Conservation (phyloP, 495 filamentous ascomycete species). For the Echria macrotheca region DNA sequence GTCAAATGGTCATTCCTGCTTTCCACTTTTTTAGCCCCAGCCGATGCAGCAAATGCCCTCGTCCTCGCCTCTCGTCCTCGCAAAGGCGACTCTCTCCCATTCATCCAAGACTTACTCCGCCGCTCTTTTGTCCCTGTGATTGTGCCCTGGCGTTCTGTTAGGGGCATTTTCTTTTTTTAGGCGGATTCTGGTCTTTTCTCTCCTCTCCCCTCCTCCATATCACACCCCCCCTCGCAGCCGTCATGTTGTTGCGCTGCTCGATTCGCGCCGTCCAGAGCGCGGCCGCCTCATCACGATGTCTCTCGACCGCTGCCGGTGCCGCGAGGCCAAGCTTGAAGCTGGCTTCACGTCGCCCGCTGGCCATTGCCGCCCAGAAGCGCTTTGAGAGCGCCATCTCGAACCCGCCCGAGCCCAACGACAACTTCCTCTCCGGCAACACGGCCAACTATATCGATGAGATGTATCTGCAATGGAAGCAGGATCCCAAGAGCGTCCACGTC, state of each 20-base stretch:
- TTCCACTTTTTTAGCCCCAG: conserved; percentile 10
- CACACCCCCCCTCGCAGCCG: conserved; percentile 12
- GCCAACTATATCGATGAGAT: conserved; percentile 99
- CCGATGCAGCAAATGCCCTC: conserved; percentile 17
- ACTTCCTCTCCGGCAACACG: conserved; percentile 87
- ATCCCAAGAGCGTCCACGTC: conserved; percentile 88
- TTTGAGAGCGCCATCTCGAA: conserved; percentile 39
- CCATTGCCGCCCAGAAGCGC: conserved; percentile 43
- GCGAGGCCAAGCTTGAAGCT: conserved; percentile 26
- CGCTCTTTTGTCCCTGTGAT: conserved; percentile 29
- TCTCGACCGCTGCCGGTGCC: conserved; percentile 40
- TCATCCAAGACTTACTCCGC: conserved; percentile 47
- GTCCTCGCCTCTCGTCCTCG: conserved; percentile 15
- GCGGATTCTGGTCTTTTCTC: conserved; percentile 18
- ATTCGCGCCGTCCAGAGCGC: conserved; percentile 28
- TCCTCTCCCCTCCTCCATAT: conserved; percentile 13
- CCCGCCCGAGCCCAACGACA: conserved; percentile 76
- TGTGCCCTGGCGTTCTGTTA: conserved; percentile 10
- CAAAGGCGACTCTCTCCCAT: conserved; percentile 4
- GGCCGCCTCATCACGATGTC: conserved; percentile 28
- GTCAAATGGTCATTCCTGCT: conserved; percentile 11
- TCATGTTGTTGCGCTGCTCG: conserved; percentile 48
- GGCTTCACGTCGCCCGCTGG: conserved; percentile 44
- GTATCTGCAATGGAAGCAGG: conserved; percentile 95
- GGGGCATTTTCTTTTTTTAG: conserved; percentile 25